phyloP scores from a whole-genome alignment of 1,139 yeast genomes.

The Wickerhamomyces sp. region DNA sequence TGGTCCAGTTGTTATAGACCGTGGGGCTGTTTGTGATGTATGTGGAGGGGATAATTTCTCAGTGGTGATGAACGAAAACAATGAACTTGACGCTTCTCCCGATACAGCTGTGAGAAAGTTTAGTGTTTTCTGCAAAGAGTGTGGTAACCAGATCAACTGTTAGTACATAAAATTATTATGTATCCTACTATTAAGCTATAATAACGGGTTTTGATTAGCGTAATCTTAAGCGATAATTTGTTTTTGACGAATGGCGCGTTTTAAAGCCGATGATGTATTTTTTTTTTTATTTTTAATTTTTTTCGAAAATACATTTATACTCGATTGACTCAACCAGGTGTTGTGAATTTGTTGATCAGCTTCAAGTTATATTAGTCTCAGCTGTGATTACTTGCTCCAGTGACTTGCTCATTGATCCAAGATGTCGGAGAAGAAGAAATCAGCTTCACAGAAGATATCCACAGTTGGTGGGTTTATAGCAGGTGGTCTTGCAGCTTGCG shows the following conservation, averaged over 20 bases:
- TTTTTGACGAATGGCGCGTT: no score
- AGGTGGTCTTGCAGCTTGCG: constrained; percentile 95
- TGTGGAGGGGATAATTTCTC: constrained; percentile 33
- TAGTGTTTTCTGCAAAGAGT: constrained; percentile 28
- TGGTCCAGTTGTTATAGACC: neutral
- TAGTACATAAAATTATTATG: neutral
- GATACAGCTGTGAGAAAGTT: constrained; percentile 3
- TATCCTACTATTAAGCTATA: no score
- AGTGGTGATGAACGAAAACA: constrained; percentile 14
- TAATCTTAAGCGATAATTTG: no score
- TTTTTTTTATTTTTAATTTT: no score
- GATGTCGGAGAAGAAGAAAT: constrained; percentile 9
- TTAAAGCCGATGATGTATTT: no score
- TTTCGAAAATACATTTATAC: no score
- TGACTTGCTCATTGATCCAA: neutral
- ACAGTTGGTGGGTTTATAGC: constrained; percentile 80
- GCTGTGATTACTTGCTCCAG: neutral
- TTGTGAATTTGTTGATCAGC: no score
- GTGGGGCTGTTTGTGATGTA: constrained; percentile 28
- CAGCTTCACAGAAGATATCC: constrained; percentile 52
- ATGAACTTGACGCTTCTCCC: neutral
- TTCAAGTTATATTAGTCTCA: neutral
- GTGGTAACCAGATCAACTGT: constrained; percentile 29
- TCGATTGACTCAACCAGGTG: no score
- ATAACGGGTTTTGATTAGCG: no score